Evolutionary conservation across 495 filamentous ascomycete species (phyloP).

Genomic region (Patellaria atrata): DNA sequence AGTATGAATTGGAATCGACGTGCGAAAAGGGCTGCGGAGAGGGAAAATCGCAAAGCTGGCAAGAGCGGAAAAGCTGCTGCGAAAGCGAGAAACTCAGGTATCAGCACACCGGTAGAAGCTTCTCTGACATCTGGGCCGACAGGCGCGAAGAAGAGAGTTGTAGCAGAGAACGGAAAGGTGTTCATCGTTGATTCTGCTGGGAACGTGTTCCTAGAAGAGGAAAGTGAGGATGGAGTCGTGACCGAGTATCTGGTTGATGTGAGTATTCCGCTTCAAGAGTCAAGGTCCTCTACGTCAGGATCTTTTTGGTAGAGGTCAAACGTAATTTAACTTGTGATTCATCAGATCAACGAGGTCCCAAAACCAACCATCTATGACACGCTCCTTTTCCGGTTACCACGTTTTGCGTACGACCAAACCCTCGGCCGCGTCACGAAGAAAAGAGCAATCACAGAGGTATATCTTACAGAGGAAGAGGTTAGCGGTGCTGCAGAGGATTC

Average conservation of each 20-base stretch:
- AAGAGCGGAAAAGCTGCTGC: slow-evolving; percentile 30
- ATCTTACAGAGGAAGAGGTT: slow-evolving; percentile 14
- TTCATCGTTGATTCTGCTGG: slow-evolving; percentile 82
- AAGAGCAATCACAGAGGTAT: slow-evolving; percentile 13
- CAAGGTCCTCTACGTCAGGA: neutral
- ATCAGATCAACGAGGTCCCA: slow-evolving; percentile 29
- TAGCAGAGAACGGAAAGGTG: slow-evolving; percentile 89
- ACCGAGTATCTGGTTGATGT: slow-evolving; percentile 77
- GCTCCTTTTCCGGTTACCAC: slow-evolving; percentile 28
- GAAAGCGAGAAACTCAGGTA: slow-evolving; percentile 28
- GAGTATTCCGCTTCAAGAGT: slow-evolving; percentile 22
- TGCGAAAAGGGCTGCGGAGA: slow-evolving; percentile 76
- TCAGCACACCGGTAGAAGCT: slow-evolving; percentile 28
- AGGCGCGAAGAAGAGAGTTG: slow-evolving; percentile 66
- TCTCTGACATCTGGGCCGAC: slow-evolving; percentile 31
- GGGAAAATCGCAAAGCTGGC: slow-evolving; percentile 42
- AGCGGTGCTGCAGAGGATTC: slow-evolving; percentile 16
- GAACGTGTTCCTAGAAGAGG: slow-evolving; percentile 84
- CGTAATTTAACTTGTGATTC: no score
- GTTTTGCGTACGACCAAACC: slow-evolving; percentile 25
- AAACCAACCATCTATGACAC: slow-evolving; percentile 28
- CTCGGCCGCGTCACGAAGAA: slow-evolving; percentile 22
- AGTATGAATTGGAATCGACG: slow-evolving; percentile 58
- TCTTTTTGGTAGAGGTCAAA: no score
- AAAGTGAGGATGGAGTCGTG: slow-evolving; percentile 67